Evolutionary conservation across 148 eudicot species (phyloP).

Genomic region (Fallopia convolvulus): DNA sequence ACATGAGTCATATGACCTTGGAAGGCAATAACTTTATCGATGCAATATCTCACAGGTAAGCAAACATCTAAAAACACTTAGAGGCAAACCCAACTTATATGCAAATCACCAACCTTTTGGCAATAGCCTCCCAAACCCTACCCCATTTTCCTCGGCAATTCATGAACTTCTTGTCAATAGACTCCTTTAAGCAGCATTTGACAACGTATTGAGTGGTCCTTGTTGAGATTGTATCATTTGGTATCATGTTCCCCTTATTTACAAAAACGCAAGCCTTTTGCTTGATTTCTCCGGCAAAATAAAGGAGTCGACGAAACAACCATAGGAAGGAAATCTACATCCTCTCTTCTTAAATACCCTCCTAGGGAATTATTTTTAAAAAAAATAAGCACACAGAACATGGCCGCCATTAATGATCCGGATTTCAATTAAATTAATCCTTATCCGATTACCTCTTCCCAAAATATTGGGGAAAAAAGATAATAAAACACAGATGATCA

Average conservation of each 20-base stretch:
- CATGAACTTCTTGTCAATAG: neutral
- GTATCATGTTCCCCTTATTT: neutral
- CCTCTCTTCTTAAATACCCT: neutral
- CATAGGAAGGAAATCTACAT: neutral
- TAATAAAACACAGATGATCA: neutral
- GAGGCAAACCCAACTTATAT: neutral
- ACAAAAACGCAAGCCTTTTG: neutral
- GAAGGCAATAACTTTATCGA: neutral
- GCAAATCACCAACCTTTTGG: neutral
- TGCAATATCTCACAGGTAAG: neutral
- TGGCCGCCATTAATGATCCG: conserved; percentile 6
- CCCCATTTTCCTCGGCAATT: neutral
- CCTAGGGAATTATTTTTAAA: neutral
- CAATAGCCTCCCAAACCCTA: neutral
- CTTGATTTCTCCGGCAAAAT: neutral
- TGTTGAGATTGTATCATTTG: neutral
- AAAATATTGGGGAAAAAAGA: neutral
- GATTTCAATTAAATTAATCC: neutral
- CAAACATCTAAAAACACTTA: neutral
- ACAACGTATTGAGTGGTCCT: neutral
- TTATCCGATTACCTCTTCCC: neutral
- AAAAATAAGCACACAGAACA: neutral
- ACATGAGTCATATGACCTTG: neutral
- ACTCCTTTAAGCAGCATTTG: neutral
- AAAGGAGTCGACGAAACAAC: neutral